Percentiles rank a stretch among this genome's conserved stretches.
Evolutionary conservation across 169 alveolate genomes (phyloP).

Genomic region (Cystoisospora suis): DNA sequence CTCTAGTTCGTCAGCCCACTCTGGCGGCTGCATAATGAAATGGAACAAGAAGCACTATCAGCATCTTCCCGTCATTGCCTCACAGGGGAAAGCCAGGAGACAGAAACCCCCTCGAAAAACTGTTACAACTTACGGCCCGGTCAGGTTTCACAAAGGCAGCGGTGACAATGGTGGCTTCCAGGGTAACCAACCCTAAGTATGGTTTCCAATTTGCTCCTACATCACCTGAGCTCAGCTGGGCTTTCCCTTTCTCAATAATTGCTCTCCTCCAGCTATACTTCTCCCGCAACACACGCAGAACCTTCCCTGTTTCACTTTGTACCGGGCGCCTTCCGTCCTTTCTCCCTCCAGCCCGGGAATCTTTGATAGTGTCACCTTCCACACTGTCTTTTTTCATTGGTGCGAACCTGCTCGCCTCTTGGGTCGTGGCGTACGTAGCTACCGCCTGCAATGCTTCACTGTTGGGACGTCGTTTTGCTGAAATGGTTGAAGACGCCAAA

Average conservation of each 20-base stretch:
- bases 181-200: slow-evolving; percentile 3
- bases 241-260: background rate
- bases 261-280: background rate
- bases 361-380: background rate
- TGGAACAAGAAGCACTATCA: too few species aligned
- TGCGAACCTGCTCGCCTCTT: too few species aligned
- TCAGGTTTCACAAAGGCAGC: background rate
- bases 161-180: background rate
- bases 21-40: too few species aligned
- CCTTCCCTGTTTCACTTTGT: background rate
- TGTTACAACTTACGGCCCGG: background rate
- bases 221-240: background rate
- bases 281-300: background rate
- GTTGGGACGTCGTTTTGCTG: too few species aligned
- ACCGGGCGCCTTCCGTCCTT: background rate
- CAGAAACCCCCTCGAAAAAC: too few species aligned
- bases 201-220: background rate
- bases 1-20: too few species aligned
- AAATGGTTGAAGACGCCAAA: too few species aligned
- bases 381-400: too few species aligned
- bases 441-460: too few species aligned
- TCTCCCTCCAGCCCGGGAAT: background rate
- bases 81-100: too few species aligned
- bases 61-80: too few species aligned
- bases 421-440: too few species aligned